These are phyloP conservation scores for Dinochytrium kinnereticum DNA, from an alignment of 371 early-diverging fungal species.

Conservation along the genomic window DNA sequence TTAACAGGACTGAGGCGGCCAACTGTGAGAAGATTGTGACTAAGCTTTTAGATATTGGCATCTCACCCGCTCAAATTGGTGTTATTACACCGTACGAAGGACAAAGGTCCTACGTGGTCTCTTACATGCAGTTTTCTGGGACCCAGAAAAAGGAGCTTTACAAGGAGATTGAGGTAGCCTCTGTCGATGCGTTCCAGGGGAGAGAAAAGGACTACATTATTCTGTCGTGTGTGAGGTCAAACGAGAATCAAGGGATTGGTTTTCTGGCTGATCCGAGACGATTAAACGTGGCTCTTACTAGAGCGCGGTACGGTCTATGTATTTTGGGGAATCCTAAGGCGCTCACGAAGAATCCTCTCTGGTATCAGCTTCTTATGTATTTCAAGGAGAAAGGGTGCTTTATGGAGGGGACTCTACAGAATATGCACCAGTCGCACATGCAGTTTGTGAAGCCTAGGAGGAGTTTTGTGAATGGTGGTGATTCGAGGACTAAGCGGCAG, in stretches of 20 bases:
- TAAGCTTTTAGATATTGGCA: constrained; percentile 85
- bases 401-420: constrained; percentile 93
- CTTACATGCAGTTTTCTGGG: constrained; percentile 94
- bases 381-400: constrained; percentile 91
- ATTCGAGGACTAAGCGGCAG: not conserved
- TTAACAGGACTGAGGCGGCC: constrained; percentile 81
- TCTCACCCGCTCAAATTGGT: constrained; percentile 94
- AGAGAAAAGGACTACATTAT: constrained; percentile 99
- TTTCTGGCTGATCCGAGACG: constrained; percentile 97
- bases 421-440: constrained; percentile 84
- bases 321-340: constrained; percentile 97
- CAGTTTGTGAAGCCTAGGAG: constrained; percentile 77
- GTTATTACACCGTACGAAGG: constrained; percentile 99
- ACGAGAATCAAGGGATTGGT: constrained; percentile 98
- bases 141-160: constrained; percentile 87
- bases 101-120: constrained; percentile 93
- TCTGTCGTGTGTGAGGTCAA: constrained; percentile 95
- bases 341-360: constrained; percentile 89
- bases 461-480: not conserved
- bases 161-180: constrained; percentile 96
- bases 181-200: constrained; percentile 99
- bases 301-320: constrained; percentile 95
- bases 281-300: constrained; percentile 97
- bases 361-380: constrained; percentile 94
- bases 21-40: constrained; percentile 91